Conservation (phyloP, 768 basidiomycete genomes). For the Cyclocybe cylindracea region DNA sequence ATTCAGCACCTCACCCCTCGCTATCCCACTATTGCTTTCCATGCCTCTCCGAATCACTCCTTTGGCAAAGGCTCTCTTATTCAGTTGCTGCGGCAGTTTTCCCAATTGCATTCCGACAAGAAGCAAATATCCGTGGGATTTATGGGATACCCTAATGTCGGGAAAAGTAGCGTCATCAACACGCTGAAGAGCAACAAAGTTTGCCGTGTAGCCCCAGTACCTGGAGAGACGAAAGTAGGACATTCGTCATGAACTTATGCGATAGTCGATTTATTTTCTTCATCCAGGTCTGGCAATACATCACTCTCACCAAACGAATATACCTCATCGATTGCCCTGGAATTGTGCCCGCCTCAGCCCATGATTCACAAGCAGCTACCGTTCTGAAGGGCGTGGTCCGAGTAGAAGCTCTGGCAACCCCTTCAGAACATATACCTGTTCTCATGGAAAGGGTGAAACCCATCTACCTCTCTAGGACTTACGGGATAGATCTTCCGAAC, state of each 20-base stretch:
- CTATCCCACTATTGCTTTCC: slow-evolving; percentile 97
- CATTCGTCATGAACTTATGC: neutral
- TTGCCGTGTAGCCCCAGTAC: slow-evolving; percentile 93
- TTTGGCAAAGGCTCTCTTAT: slow-evolving; percentile 99
- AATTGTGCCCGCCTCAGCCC: slow-evolving; percentile 91
- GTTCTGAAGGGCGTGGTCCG: slow-evolving; percentile 97
- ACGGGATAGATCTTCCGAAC: slow-evolving; percentile 69
- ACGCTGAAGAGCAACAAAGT: slow-evolving; percentile 98
- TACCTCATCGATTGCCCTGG: slow-evolving; percentile 99
- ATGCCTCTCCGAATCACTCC: slow-evolving; percentile 98
- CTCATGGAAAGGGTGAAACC: slow-evolving; percentile 92
- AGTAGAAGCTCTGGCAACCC: slow-evolving; percentile 90
- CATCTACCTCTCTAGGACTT: slow-evolving; percentile 86
- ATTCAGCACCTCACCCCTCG: slow-evolving; percentile 93
- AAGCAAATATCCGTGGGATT: slow-evolving; percentile 99
- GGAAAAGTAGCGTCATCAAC: slow-evolving; percentile 97
- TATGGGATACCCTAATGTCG: slow-evolving; percentile 97
- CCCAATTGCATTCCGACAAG: slow-evolving; percentile 96
- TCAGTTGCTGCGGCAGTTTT: slow-evolving; percentile 94
- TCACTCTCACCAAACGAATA: slow-evolving; percentile 92
- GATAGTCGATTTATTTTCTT: slow-evolving; percentile 1
- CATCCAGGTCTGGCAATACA: slow-evolving; percentile 94
- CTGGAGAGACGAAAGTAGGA: slow-evolving; percentile 91
- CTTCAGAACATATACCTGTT: slow-evolving; percentile 88
- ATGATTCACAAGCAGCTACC: slow-evolving; percentile 86